Evolutionary conservation across 1,284 basidiomycete genomes (phyloP), one percentile per base, ranked within the genome.

Genomic region (Somion occarium): DNA sequence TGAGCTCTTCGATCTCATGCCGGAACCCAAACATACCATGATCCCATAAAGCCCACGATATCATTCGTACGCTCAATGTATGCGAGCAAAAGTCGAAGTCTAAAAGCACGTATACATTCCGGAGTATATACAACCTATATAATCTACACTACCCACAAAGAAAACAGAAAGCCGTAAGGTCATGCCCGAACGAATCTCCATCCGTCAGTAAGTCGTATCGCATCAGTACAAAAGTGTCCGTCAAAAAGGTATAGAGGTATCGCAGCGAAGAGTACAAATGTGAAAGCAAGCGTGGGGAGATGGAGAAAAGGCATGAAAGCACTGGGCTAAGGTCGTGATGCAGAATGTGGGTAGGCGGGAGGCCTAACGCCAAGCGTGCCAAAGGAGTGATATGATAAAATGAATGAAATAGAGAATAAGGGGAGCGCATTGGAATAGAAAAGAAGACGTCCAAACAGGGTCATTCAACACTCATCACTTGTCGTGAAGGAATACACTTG

Each of bases 101-200:
- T 43, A 43, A 43, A 23, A 43, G 20, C 42, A 43, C 23, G 42
- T 43, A 43, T 43, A 43, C 42, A 43, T 43, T 43, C 42, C 42
- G 20, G 26, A 46, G 19, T 27, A 46, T 42, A 38, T 25, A 38
- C n/a, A 49, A 42, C 19, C 45, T 37, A 47, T 23, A 48, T 54
- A 54, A 39, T 50, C 53, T 54, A 54, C 49, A 48, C 45, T 47
- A 52, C 27, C 51, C 43, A 49, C 24, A 30, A 48, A 43, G 9
- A 43, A 22, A 43, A 22, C 42, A 3, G 23, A 43, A 43, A 24
- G 42, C 22, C 42, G 42, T 43, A 43, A 34, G 42, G 42, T 43
- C 42, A 43, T 43, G 42, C 42, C 42, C 42, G 24, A 23, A 43
- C 19, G 38, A 20, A 39, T 39, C 38, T 39, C 38, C 20, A 39